Evolutionary conservation across 1,139 yeast genomes (phyloP), one percentile per base, ranked within the genome.

Genomic region (Hansenula sp.): DNA sequence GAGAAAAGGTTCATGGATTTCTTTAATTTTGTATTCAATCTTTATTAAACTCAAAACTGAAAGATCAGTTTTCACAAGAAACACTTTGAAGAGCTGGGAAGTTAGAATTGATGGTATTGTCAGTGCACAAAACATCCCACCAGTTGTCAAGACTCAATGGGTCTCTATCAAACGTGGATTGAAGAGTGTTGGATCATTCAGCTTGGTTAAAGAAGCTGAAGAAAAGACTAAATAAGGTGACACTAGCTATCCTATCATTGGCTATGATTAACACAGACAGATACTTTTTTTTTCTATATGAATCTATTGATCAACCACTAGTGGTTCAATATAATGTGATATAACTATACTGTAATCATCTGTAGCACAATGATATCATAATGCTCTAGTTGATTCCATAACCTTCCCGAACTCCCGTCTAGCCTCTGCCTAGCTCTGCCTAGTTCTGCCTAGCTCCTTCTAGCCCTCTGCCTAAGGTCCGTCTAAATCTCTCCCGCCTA

Each of bases 21-120:
- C 81, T 16, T 70, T 85, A 34, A 49, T 73, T 21, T 62, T 76
- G 32, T 88, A 83, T 63, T 58, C 77, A 25, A 46, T 79, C 18
- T 90, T 90, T 64, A 71, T 88, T 61, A 86, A 86, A 65, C 65
- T 84, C 46, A 77, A 96, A 62, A 86, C 71, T 59, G 95, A 87
- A 59, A 81, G 78, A 53, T 83, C 94, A 9, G 70, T 78, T 34
- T 81, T 80, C 66, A 83, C 89, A 45, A 80, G 88, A 65, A 71
- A 77, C 50, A 81, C 79, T 36, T 71, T 89, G 57, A 80, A 83
- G 64, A 68, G 73, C 36, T 68, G 85, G 66, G 95, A 86, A 62
- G 80, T 84, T 37, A 73, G 81, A 50, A 57, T 82, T 44, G 97
- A 89, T 60, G 79, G 82, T 16, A 48, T 77, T 20, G 71, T 84